A percentile compares a stretch with the other conserved stretches of the same genome.
These are phyloP conservation scores for Hypomyces rosellus DNA, from an alignment of 2,329 filamentous ascomycete genomes.

Conservation along the genomic window DNA sequence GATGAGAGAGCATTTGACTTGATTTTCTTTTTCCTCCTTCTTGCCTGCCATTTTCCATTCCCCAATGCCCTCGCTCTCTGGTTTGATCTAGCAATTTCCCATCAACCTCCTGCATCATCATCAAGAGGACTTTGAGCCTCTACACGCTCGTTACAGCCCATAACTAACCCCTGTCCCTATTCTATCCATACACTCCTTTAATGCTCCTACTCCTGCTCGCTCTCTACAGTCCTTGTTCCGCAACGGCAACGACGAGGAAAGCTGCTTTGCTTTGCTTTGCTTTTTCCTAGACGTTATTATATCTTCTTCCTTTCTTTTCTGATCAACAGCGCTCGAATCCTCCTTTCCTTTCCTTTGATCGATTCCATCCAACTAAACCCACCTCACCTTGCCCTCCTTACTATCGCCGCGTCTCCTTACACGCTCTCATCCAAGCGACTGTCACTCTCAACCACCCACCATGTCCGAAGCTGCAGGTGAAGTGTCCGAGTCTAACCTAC, in stretches of 20 bases:
- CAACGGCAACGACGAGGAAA: constrained; percentile 12
- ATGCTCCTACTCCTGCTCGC: constrained; percentile 3
- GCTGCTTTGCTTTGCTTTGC: background rate
- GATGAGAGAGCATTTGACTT: too few relatives aligned
- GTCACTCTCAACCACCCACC: constrained; percentile 9
- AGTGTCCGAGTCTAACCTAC: constrained; percentile 32
- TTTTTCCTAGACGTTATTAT: background rate
- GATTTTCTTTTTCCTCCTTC: too few relatives aligned
- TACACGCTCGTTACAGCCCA: constrained; percentile 22
- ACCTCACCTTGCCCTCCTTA: background rate
- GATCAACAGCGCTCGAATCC: constrained; percentile 8
- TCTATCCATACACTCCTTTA: constrained; percentile 22
- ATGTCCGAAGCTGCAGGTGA: constrained; percentile 29
- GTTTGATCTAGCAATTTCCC: constrained; percentile 1
- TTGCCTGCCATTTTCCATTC: background rate
- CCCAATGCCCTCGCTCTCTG: background rate
- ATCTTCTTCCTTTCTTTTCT: background rate
- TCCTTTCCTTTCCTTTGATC: constrained; percentile 3
- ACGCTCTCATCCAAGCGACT: constrained; percentile 4
- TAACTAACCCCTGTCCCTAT: constrained; percentile 24
- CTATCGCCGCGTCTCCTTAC: constrained; percentile 2
- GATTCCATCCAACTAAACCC: background rate
- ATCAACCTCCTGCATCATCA: constrained; percentile 8
- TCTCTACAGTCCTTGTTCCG: constrained; percentile 9
- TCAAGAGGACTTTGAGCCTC: constrained; percentile 21